Conservation (phyloP, 108 stramenopile genomes). For the Cyclotella choctawhatcheeana region DNA sequence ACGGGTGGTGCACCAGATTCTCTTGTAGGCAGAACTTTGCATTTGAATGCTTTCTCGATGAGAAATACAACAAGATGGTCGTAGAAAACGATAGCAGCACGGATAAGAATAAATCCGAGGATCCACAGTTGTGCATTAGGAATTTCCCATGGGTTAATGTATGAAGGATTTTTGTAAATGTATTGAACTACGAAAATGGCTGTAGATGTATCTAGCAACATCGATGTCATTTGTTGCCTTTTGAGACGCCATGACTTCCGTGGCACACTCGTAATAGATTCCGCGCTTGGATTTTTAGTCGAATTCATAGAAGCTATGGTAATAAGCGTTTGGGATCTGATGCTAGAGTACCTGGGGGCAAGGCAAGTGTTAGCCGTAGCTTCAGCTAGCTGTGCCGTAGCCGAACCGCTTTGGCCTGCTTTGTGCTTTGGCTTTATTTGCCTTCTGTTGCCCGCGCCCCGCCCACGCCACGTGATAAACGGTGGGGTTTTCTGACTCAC, state of each 20-base stretch:
- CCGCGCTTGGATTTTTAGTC: no score
- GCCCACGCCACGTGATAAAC: no score
- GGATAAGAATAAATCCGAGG: constrained; percentile 53
- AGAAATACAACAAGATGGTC: constrained; percentile 68
- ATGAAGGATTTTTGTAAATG: constrained; percentile 54
- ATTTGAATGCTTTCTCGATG: constrained; percentile 52
- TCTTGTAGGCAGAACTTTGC: constrained; percentile 69
- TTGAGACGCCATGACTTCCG: constrained; percentile 27
- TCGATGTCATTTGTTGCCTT: constrained; percentile 41
- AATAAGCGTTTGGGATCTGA: no score
- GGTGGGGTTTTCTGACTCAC: no score
- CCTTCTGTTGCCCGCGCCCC: no score
- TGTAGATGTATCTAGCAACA: constrained; percentile 55
- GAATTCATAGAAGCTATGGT: no score
- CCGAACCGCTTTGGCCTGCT: no score
- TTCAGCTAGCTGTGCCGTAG: no score
- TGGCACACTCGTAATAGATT: no score
- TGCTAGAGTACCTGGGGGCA: no score
- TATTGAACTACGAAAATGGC: constrained; percentile 43
- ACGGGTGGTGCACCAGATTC: constrained; percentile 51
- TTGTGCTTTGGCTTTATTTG: no score
- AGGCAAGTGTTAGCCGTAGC: no score
- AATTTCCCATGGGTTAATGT: constrained; percentile 70
- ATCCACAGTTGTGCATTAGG: constrained; percentile 50
- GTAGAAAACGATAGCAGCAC: constrained; percentile 66